Percentiles rank a stretch among this genome's conserved stretches.
Conservation (phyloP, 305 asterid genomes). For the Salvia sclarea region DNA sequence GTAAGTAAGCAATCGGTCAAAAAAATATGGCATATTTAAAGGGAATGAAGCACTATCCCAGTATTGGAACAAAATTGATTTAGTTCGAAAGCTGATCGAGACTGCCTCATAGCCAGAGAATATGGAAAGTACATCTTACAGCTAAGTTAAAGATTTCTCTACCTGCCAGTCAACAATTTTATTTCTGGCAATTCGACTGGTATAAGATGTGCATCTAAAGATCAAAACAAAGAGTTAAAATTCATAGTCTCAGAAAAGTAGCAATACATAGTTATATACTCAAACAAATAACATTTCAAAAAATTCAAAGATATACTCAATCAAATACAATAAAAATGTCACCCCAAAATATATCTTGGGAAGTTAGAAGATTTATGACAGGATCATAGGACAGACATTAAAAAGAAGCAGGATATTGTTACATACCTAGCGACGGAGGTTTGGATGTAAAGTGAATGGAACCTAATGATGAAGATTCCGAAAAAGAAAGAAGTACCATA, state of each 20-base stretch:
- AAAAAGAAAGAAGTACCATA: slow-evolving; percentile 86
- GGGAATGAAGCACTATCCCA: neutral
- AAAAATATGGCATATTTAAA: neutral
- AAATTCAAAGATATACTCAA: neutral
- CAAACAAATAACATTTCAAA: slow-evolving; percentile 3
- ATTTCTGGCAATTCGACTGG: slow-evolving; percentile 90
- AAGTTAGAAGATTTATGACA: neutral
- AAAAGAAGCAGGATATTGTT: slow-evolving; percentile 23
- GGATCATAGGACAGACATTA: slow-evolving; percentile 9
- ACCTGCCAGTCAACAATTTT: slow-evolving; percentile 84
- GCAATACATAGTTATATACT: neutral
- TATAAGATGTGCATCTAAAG: slow-evolving; percentile 94
- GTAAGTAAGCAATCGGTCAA: slow-evolving; percentile 19
- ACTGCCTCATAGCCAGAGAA: slow-evolving; percentile 22
- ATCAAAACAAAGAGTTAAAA: slow-evolving; percentile 23
- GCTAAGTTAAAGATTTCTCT: slow-evolving; percentile 26
- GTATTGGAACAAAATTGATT: neutral
- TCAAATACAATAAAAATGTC: slow-evolving; percentile 6
- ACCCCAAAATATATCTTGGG: slow-evolving; percentile 5
- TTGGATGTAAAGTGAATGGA: slow-evolving; percentile 91
- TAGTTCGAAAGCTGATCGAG: slow-evolving; percentile 13
- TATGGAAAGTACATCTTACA: slow-evolving; percentile 17
- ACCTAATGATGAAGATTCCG: slow-evolving; percentile 82
- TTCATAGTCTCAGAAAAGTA: neutral
- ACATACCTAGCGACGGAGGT: slow-evolving; percentile 91